A percentile compares a stretch with the other conserved stretches of the same genome.
phyloP scores from a whole-genome alignment of 495 filamentous ascomycete species.

The Hyaloscypha finlandica region DNA sequence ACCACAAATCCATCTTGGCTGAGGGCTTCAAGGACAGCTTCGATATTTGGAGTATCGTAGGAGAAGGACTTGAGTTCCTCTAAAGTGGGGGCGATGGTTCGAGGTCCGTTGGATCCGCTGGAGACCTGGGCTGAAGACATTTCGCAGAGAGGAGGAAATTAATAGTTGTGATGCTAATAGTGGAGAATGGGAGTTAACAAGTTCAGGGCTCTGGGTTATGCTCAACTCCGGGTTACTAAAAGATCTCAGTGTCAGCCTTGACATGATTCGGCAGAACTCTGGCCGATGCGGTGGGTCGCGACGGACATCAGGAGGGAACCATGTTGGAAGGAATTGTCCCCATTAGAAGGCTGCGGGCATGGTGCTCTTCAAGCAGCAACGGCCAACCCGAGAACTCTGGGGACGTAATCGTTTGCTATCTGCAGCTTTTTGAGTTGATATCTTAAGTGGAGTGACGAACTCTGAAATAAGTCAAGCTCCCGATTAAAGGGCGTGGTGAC shows the following conservation, averaged over 20 bases:
- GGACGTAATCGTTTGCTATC: too few species aligned
- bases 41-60: conserved; percentile 29
- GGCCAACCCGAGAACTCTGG: too few species aligned
- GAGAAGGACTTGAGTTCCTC: conserved; percentile 24
- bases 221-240: background rate
- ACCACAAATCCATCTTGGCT: conserved; percentile 37
- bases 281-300: background rate
- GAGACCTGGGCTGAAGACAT: background rate
- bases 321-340: background rate
- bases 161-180: background rate
- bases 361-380: background rate
- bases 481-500: too few species aligned
- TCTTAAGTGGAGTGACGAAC: too few species aligned
- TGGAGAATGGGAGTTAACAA: background rate
- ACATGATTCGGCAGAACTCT: background rate
- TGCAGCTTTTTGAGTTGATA: too few species aligned
- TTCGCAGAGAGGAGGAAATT: background rate
- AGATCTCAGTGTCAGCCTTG: background rate
- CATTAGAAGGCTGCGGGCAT: conserved; percentile 5
- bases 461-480: too few species aligned
- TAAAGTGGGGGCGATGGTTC: conserved; percentile 24
- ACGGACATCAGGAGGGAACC: background rate
- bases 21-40: conserved; percentile 31
- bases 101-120: conserved; percentile 3
- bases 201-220: background rate